Percentiles rank a stretch among this genome's conserved stretches.
phyloP scores from a whole-genome alignment of 2,329 filamentous ascomycete genomes.

The Sporothrix pallida region DNA sequence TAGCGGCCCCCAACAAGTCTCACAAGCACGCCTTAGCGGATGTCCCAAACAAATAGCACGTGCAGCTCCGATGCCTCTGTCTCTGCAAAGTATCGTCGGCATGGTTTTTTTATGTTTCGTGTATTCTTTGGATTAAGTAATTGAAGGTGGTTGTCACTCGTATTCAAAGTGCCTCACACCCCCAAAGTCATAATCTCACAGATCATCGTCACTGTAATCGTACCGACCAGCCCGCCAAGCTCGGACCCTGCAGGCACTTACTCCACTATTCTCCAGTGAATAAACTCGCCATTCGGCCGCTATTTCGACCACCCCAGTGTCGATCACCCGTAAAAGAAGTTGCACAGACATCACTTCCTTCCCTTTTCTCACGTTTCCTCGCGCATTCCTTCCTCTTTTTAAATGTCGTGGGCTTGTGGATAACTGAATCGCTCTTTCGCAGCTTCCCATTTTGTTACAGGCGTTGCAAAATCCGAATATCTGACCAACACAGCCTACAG shows the following conservation, averaged over 20 bases:
- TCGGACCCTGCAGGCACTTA: background rate
- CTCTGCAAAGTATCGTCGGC: too few relatives aligned
- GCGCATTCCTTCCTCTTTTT: constrained; percentile 16
- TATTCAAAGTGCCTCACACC: background rate
- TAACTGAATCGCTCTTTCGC: background rate
- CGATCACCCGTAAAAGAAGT: background rate
- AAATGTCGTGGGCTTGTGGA: too few relatives aligned
- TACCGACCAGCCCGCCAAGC: background rate
- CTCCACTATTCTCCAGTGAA: background rate
- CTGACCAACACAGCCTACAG: background rate
- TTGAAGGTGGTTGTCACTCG: background rate
- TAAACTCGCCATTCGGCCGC: constrained; percentile 3
- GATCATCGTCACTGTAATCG: background rate
- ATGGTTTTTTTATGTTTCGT: background rate
- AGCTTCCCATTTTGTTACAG: background rate
- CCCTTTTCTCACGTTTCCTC: background rate
- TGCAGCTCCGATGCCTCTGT: background rate
- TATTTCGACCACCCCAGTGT: background rate
- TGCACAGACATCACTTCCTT: background rate
- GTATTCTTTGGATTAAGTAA: background rate
- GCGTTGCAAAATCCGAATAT: background rate
- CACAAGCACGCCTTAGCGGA: background rate
- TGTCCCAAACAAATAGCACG: background rate
- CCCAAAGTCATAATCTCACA: constrained; percentile 9
- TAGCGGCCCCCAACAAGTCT: background rate